Evolutionary conservation across 192 early-diverging fungal species (phyloP).

Genomic region (Obelidium mucronatum): DNA sequence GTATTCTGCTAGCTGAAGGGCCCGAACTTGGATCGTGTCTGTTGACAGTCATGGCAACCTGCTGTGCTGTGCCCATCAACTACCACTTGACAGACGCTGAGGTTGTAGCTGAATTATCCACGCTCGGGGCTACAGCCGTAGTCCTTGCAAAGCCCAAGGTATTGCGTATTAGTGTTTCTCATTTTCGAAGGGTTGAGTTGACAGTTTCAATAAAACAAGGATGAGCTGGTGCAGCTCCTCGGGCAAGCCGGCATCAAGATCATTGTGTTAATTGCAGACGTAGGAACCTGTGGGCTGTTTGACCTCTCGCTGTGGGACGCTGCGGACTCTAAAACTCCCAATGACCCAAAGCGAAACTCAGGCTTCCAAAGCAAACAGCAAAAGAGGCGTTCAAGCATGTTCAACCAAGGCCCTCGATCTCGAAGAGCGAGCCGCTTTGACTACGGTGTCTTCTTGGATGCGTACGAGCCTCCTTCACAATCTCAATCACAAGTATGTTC

Average conservation of each 20-base stretch:
- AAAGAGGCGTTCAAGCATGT: no score
- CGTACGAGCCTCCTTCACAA: no score
- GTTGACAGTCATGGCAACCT: slow-evolving; percentile 43
- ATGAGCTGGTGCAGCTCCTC: neutral
- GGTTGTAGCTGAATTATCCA: slow-evolving; percentile 39
- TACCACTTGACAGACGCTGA: slow-evolving; percentile 36
- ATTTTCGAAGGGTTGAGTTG: neutral
- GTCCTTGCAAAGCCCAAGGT: slow-evolving; percentile 19
- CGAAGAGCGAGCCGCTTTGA: no score
- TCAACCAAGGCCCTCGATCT: no score
- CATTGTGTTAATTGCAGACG: neutral
- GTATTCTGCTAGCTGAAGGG: slow-evolving; percentile 48
- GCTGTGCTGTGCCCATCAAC: slow-evolving; percentile 50
- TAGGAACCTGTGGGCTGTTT: neutral
- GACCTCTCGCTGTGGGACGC: neutral
- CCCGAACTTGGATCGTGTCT: slow-evolving; percentile 44
- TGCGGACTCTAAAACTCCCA: no score
- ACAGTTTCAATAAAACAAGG: neutral
- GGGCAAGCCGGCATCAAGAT: neutral
- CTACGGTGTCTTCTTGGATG: no score
- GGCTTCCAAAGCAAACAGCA: no score
- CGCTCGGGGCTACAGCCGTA: slow-evolving; percentile 38
- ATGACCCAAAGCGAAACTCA: no score
- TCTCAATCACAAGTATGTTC: no score
- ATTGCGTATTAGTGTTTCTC: neutral